phyloP scores from a whole-genome alignment of 768 basidiomycete species.

The Rhizopogon vinicolor region DNA sequence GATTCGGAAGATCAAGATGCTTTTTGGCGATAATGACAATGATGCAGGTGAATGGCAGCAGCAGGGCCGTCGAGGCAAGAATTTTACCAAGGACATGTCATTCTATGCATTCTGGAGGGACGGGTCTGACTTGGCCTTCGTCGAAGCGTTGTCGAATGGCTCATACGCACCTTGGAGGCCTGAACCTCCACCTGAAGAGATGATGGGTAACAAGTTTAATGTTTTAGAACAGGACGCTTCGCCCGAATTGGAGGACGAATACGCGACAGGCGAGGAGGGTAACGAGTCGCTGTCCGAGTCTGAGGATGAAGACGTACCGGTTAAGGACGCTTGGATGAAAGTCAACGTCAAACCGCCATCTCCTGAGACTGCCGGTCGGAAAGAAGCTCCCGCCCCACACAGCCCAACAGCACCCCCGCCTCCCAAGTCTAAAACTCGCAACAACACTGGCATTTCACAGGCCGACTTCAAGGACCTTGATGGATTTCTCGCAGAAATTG shows the following conservation, averaged over 20 bases:
- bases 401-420: background rate
- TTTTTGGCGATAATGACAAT: conserved; percentile 14
- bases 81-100: conserved; percentile 19
- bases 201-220: background rate
- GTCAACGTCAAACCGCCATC: background rate
- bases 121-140: conserved; percentile 43
- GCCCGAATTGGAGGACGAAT: conserved; percentile 5
- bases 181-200: background rate
- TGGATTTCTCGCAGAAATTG: conserved; percentile 36
- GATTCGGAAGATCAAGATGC: conserved; percentile 29
- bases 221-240: background rate
- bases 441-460: background rate
- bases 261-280: conserved; percentile 10
- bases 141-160: conserved; percentile 18
- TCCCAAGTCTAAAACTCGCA: background rate
- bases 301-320: background rate
- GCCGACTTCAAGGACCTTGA: conserved; percentile 17
- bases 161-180: background rate
- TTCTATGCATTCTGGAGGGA: conserved; percentile 50
- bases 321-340: conserved; percentile 29
- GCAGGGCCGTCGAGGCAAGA: conserved; percentile 23
- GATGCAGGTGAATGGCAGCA: conserved; percentile 29
- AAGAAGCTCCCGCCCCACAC: background rate
- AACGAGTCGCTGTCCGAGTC: conserved; percentile 1
- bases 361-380: background rate